These are phyloP conservation scores for Jimgerdemannia lactiflua DNA, from an alignment of 192 early-diverging fungal genomes.

Conservation along the genomic window DNA sequence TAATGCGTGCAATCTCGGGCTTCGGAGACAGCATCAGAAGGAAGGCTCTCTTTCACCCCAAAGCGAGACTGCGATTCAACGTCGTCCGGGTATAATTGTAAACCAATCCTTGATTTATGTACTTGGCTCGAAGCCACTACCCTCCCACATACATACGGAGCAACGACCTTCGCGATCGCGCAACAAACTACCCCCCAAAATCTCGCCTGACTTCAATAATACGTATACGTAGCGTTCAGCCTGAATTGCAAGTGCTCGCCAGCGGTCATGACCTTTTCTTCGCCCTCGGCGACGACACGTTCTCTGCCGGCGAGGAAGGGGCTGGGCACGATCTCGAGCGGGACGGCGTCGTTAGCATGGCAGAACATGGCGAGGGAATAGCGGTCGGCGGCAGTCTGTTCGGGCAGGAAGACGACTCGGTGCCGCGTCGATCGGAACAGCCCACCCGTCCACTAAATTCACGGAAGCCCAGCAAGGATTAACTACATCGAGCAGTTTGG, in stretches of 20 bases:
- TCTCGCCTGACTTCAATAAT: neutral
- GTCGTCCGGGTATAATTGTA: too few species aligned
- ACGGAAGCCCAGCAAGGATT: too few species aligned
- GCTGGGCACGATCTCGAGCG: conserved; percentile 46
- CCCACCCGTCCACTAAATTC: conserved; percentile 53
- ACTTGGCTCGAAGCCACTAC: too few species aligned
- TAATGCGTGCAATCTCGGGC: too few species aligned
- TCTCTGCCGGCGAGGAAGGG: conserved; percentile 24
- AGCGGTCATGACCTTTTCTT: conserved; percentile 40
- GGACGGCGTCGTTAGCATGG: conserved; percentile 46
- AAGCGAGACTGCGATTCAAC: too few species aligned
- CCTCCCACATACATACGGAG: too few species aligned
- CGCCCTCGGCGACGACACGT: conserved; percentile 21
- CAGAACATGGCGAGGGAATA: conserved; percentile 64
- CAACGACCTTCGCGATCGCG: too few species aligned
- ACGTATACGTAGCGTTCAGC: conserved; percentile 33
- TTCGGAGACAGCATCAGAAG: too few species aligned
- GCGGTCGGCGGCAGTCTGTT: conserved; percentile 44
- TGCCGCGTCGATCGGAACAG: conserved; percentile 60
- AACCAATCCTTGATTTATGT: too few species aligned
- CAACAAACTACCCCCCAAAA: too few species aligned
- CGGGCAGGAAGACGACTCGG: conserved; percentile 52
- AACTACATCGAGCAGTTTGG: too few species aligned
- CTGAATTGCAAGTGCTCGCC: conserved; percentile 44
- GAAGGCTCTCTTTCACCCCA: too few species aligned